Evolutionary conservation across 2,329 filamentous ascomycete genomes (phyloP), one percentile per base, ranked within the genome.

Genomic region (Emmonsiellopsis sp.): DNA sequence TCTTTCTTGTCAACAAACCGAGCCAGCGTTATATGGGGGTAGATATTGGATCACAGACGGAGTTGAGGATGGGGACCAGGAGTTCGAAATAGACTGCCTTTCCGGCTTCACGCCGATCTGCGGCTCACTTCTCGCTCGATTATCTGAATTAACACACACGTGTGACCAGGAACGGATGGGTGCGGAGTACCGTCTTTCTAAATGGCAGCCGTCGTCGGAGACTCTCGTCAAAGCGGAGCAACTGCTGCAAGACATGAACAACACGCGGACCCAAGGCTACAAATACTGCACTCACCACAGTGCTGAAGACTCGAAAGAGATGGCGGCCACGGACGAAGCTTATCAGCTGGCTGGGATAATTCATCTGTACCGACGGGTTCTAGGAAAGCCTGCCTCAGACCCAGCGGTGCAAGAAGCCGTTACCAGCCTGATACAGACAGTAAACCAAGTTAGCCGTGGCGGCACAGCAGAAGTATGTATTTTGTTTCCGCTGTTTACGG

Each of bases 401-500:
- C 64, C 71, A 0, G 76, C 82, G 21, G 85, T 93, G 0, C 82
- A 84, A 59, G 70, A 73, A 9, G 80, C 81, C 0, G 81, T 91
- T 5, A 68, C 74, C 39, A 77, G 81, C 56, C 85, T 92, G 45
- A 72, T 88, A 32, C 71, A 73, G 1, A 79, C 82, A 34, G 71
- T 92, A 56, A 74, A 74, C 21, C 79, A 78, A 39, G 81, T 93
- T 48, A 73, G 81, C 10, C 71, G 76, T 10, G 85, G 86, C 5
- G 84, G 84, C 33, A 83, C 82, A 13, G 86, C 87, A 0, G 88
- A 92, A 67, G 83, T 82, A 7, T 88, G 86, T 62, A 71, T 88
- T 14, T 67, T 93, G 40, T 91, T 93, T 58, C 88, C 88, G 0
- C 83, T 93, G 71, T 93, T 93, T 67, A 87, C 86, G 1, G 88